A percentile compares a stretch with the other conserved stretches of the same genome.
phyloP scores from a whole-genome alignment of 768 basidiomycete species.

The Royoungia palumana region DNA sequence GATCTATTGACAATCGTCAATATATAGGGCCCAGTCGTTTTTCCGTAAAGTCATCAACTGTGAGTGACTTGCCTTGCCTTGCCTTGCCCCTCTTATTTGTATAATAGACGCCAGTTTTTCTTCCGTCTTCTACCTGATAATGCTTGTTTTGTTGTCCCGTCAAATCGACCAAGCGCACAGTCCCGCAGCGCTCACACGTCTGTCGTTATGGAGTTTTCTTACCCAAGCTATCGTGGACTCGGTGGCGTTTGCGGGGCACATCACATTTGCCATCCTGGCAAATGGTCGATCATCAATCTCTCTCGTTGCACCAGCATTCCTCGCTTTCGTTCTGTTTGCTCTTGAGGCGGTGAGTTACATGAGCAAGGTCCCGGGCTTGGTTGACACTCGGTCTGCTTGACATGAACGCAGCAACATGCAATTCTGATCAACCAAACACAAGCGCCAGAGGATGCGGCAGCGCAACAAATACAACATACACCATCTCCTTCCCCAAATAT shows the following conservation, averaged over 20 bases:
- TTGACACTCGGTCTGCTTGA: neutral
- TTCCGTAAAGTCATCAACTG: conserved; percentile 74
- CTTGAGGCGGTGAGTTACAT: conserved; percentile 71
- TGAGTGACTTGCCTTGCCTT: conserved; percentile 24
- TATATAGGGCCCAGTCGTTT: conserved; percentile 53
- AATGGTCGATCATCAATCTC: conserved; percentile 81
- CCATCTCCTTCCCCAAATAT: conserved; percentile 6
- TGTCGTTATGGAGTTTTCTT: conserved; percentile 83
- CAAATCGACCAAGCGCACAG: conserved; percentile 76
- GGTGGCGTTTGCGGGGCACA: conserved; percentile 82
- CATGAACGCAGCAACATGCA: conserved; percentile 66
- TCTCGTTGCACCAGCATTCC: conserved; percentile 78
- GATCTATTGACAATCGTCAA: neutral
- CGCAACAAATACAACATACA: conserved; percentile 25
- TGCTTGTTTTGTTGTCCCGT: conserved; percentile 66
- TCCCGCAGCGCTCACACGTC: conserved; percentile 70
- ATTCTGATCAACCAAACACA: conserved; percentile 81
- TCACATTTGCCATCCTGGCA: conserved; percentile 83
- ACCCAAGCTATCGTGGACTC: conserved; percentile 77
- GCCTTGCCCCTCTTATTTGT: conserved; percentile 4
- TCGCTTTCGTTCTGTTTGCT: conserved; percentile 75
- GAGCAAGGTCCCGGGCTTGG: neutral
- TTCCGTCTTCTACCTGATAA: conserved; percentile 58
- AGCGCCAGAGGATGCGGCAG: conserved; percentile 59
- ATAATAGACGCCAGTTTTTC: conserved; percentile 69